These are phyloP conservation scores for Drechslerella dactyloides DNA, from an alignment of 2,329 filamentous ascomycete species.

Conservation along the genomic window DNA sequence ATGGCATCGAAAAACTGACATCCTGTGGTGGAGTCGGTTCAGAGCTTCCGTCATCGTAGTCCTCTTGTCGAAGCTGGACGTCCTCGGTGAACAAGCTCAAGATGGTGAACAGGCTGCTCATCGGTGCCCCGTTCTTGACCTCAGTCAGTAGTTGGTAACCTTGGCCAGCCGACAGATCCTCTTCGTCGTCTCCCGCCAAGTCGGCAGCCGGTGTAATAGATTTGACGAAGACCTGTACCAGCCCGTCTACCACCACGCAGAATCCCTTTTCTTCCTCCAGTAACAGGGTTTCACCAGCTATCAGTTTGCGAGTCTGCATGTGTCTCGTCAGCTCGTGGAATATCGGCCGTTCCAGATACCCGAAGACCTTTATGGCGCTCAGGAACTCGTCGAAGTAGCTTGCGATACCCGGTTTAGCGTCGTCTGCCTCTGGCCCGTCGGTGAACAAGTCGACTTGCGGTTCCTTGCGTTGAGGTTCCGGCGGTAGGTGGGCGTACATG, in stretches of 20 bases:
- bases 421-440: slow-evolving; percentile 85
- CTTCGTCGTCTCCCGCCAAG: slow-evolving; percentile 62
- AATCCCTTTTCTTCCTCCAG: slow-evolving; percentile 98
- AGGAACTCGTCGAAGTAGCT: slow-evolving; percentile 98
- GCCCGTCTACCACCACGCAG: slow-evolving; percentile 92
- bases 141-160: slow-evolving; percentile 95
- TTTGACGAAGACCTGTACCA: slow-evolving; percentile 98
- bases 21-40: slow-evolving; percentile 43
- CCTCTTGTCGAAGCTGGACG: slow-evolving; percentile 75
- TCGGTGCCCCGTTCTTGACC: slow-evolving; percentile 95
- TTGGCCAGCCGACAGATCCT: slow-evolving; percentile 68
- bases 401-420: slow-evolving; percentile 80
- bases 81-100: slow-evolving; percentile 97
- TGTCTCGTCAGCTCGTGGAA: slow-evolving; percentile 97
- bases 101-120: slow-evolving; percentile 98
- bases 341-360: slow-evolving; percentile 91
- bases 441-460: slow-evolving; percentile 94
- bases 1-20: slow-evolving; percentile 30
- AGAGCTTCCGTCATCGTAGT: slow-evolving; percentile 64
- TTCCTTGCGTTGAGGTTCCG: slow-evolving; percentile 93
- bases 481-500: slow-evolving; percentile 92
- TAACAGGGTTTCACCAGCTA: slow-evolving; percentile 92
- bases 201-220: slow-evolving; percentile 68
- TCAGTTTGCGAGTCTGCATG: slow-evolving; percentile 96
- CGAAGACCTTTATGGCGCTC: slow-evolving; percentile 98